These are phyloP conservation scores for Trichoderma endophyticum DNA, from an alignment of 2,329 filamentous ascomycete species.

Conservation along the genomic window DNA sequence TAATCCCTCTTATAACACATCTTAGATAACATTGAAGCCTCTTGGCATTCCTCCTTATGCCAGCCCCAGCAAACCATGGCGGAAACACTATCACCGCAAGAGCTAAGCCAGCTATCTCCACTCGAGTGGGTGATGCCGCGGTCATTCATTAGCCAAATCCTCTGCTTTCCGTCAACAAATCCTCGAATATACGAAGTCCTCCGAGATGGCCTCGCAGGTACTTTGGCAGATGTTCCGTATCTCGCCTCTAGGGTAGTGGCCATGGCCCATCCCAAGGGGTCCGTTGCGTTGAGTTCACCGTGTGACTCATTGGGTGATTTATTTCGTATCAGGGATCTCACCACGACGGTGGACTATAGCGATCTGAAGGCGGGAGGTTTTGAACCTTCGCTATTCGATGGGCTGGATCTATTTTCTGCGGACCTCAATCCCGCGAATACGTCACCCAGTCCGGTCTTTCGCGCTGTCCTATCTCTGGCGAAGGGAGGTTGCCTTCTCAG, in stretches of 20 bases:
- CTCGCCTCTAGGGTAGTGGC: neutral
- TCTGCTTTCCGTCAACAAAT: slow-evolving; percentile 9
- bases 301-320: neutral
- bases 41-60: neutral
- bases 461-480: slow-evolving; percentile 3
- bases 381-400: neutral
- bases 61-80: neutral
- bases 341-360: neutral
- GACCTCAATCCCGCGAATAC: neutral
- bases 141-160: slow-evolving; percentile 11
- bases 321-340: neutral
- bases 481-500: slow-evolving; percentile 1
- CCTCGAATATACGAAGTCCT: slow-evolving; percentile 8
- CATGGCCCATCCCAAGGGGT: neutral
- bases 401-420: neutral
- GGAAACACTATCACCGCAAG: neutral
- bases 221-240: slow-evolving; percentile 1
- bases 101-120: neutral
- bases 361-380: neutral
- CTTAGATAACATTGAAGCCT: neutral
- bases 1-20: neutral
- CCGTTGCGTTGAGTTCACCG: neutral
- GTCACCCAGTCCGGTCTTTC: neutral
- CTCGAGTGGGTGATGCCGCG: slow-evolving; percentile 15
- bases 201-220: neutral